Percentiles rank a stretch among this genome's conserved stretches.
phyloP scores from a whole-genome alignment of 805 yeast species.

The Scheffersomyces stipitis region DNA sequence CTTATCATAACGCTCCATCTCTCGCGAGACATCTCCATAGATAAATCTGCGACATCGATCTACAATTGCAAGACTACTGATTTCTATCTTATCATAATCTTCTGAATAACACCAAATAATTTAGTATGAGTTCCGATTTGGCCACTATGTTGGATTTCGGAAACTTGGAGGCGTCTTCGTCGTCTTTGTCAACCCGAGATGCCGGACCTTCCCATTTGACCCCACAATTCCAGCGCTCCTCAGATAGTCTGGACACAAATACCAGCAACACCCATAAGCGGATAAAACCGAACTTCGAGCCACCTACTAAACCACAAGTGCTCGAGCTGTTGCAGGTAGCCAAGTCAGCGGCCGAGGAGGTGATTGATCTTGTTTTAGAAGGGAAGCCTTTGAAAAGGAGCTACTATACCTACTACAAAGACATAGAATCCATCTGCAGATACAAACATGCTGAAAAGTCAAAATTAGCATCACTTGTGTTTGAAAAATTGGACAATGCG shows the following conservation, averaged over 20 bases:
- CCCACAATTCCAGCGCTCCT: background rate
- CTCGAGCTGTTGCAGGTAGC: background rate
- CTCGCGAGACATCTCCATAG: too few relatives aligned
- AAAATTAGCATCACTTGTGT: constrained; percentile 19
- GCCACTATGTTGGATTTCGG: too few relatives aligned
- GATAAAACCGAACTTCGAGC: constrained; percentile 14
- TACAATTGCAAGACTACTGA: too few relatives aligned
- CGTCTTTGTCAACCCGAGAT: too few relatives aligned
- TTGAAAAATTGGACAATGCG: constrained; percentile 17
- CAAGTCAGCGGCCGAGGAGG: constrained; percentile 3
- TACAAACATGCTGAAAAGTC: constrained; percentile 34
- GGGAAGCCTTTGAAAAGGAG: constrained; percentile 16
- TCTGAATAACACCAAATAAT: too few relatives aligned
- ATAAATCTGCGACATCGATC: too few relatives aligned
- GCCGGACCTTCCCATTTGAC: background rate
- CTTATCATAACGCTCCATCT: too few relatives aligned
- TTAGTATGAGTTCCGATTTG: too few relatives aligned
- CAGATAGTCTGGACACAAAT: background rate
- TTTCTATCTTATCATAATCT: too few relatives aligned
- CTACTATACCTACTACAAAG: constrained; percentile 23
- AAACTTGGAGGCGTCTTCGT: too few relatives aligned
- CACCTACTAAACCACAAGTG: constrained; percentile 4
- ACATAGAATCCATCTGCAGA: constrained; percentile 33
- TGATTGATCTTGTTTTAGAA: constrained; percentile 18
- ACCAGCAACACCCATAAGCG: constrained; percentile 12